Base-by-base conservation (phyloP, 352 stramenopile genomes). In the Achlya hypogyna region DNA sequence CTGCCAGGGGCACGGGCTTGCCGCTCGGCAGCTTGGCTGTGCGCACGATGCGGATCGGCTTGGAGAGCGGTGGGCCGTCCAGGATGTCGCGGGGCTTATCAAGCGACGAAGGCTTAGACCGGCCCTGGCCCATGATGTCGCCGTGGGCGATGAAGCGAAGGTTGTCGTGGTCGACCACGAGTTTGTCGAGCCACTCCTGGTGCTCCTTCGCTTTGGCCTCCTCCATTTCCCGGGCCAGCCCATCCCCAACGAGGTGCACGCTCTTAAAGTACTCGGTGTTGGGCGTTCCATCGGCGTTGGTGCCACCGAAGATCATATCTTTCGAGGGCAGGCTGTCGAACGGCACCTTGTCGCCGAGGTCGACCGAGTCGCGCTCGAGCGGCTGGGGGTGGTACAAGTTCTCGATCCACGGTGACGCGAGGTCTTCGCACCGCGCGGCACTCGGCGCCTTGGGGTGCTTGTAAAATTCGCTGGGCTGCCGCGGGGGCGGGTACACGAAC, bases 251-350 rank as follows among this genome's bases (percentile, higher is more conserved):
- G 22, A 97, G 69, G 65, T 97, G 89, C 1, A 97, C 89, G 49
- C 81, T 93, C 18, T 76, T 72, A 49, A 96, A 96, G 69, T 92
- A 95, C 27, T 91, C 78, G 0, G 63, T 23, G 51, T 96, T 89
- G 8, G 74, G 72, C 0, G 68, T 81, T 12, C 76, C 84, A 65
- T 89, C 83, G 5, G 72, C 75, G 60, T 96, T 86, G 20, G 87
- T 89, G 27, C 86, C 87, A 18, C 89, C 89, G 62, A 97, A 97
- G 22, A 96, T 49, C 71, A 87, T 76, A 60, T 91, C 76, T 63
- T 95, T 96, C n/a, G 82, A 91, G 25, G 87, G 86, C 5, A 95
- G 64, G 4, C 78, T 95, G 38, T 88, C 83, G 65, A 96, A 96
- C 14, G 86, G 69, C 0, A 73, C 45, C 2, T 63, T 72, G 51